phyloP scores from a whole-genome alignment of 768 basidiomycete genomes.

The Kwoniella botswanensis region DNA sequence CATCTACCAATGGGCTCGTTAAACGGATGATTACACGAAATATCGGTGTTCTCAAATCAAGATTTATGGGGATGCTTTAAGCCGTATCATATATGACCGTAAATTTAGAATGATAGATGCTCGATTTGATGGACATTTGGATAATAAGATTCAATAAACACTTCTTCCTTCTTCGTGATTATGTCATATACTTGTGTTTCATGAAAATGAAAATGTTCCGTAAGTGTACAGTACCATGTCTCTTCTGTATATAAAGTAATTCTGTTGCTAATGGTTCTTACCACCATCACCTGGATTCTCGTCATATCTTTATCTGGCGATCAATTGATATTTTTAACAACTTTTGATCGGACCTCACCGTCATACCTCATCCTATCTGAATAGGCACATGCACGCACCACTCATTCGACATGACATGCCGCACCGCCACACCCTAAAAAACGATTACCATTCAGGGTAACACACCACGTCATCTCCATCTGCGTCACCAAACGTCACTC shows the following conservation, averaged over 20 bases:
- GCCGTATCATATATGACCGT: not conserved
- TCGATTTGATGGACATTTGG: too few relatives aligned
- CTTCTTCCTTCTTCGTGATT: too few relatives aligned
- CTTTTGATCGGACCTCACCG: not conserved
- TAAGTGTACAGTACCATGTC: too few relatives aligned
- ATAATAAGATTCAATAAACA: too few relatives aligned
- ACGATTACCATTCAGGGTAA: not conserved
- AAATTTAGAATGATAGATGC: too few relatives aligned
- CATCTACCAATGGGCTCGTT: not conserved
- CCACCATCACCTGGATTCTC: not conserved
- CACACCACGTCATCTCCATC: not conserved
- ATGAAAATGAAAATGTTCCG: too few relatives aligned
- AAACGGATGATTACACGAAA: not conserved
- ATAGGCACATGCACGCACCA: constrained; percentile 7
- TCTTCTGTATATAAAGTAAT: too few relatives aligned
- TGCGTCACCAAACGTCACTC: constrained; percentile 9
- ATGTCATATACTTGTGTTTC: too few relatives aligned
- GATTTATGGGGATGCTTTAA: not conserved
- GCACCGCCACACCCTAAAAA: constrained; percentile 8
- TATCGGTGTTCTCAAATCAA: constrained; percentile 6
- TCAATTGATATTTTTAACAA: not conserved
- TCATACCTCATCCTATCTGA: not conserved
- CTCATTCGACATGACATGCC: not conserved
- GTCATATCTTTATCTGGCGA: not conserved
- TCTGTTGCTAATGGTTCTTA: too few relatives aligned